Evolutionary conservation across 495 filamentous ascomycete genomes (phyloP).

Genomic region (Lentithecium fluviatile): DNA sequence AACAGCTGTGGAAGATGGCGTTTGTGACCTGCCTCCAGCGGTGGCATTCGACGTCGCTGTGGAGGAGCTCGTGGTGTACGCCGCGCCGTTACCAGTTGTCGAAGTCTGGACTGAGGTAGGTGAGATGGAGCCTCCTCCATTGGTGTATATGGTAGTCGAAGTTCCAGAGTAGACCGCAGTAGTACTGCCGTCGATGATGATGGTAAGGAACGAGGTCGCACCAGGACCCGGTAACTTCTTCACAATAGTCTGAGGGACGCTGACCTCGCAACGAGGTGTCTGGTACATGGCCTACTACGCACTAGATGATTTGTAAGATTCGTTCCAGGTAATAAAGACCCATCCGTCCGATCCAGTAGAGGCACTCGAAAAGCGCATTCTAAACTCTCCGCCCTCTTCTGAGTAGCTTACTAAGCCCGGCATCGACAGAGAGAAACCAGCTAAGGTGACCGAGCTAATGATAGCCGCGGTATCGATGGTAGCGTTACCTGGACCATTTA

Average conservation of each 20-base stretch:
- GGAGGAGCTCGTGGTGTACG: not conserved
- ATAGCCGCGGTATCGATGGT: slow-evolving; percentile 6
- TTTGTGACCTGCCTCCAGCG: not conserved
- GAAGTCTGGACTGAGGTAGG: slow-evolving; percentile 10
- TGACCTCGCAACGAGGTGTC: slow-evolving; percentile 2
- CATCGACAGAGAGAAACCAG: not conserved
- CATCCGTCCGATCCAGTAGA: not conserved
- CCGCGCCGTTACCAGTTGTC: slow-evolving; percentile 3
- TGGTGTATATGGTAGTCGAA: slow-evolving; percentile 3
- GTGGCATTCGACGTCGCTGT: slow-evolving; percentile 3
- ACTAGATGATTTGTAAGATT: slow-evolving; percentile 12
- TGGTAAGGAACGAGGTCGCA: not conserved
- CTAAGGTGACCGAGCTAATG: slow-evolving; percentile 7
- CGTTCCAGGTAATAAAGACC: not conserved
- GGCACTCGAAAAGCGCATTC: not conserved
- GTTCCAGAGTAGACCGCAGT: slow-evolving; percentile 12
- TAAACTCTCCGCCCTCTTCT: slow-evolving; percentile 4
- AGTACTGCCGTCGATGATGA: slow-evolving; percentile 11
- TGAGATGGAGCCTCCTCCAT: not conserved
- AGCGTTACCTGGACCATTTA: not conserved
- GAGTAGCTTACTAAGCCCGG: not conserved
- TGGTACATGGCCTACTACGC: slow-evolving; percentile 3
- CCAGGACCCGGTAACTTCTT: not conserved
- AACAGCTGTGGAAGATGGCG: slow-evolving; percentile 6
- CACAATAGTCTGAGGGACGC: slow-evolving; percentile 8